Conservation (phyloP, 306 rosid species). For the Cucumis melo region DNA sequence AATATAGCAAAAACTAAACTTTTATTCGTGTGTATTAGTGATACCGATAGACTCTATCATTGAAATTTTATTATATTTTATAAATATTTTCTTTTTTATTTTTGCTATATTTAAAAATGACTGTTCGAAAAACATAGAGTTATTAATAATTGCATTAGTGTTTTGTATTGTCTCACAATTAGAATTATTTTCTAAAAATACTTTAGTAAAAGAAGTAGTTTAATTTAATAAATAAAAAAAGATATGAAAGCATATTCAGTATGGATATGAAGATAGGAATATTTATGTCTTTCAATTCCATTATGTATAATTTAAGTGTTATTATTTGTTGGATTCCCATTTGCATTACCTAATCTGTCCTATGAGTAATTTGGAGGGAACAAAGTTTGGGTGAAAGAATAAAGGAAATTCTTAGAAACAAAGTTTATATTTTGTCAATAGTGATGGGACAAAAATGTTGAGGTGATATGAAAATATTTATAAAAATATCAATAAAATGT, state of each 20-base stretch:
- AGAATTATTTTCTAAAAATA: neutral
- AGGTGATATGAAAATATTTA: no score
- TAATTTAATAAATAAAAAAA: neutral
- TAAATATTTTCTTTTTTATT: no score
- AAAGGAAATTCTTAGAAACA: neutral
- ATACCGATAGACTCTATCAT: no score
- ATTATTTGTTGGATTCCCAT: neutral
- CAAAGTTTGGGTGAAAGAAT: neutral
- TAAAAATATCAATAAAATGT: no score
- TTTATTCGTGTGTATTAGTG: no score
- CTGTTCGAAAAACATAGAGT: rapidly evolving
- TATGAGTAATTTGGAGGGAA: neutral
- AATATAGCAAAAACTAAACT: no score
- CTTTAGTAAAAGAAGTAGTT: neutral
- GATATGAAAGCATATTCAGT: neutral
- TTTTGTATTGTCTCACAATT: no score
- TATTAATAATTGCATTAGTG: neutral
- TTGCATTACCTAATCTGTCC: neutral
- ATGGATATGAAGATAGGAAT: conserved; percentile 1
- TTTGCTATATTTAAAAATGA: no score
- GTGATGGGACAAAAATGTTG: no score
- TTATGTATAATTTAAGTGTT: neutral
- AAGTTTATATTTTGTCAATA: neutral
- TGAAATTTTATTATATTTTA: no score
- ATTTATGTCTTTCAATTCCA: neutral